These are phyloP conservation scores for Pythium grandisporangium DNA, from an alignment of 352 stramenopile genomes.

Conservation along the genomic window DNA sequence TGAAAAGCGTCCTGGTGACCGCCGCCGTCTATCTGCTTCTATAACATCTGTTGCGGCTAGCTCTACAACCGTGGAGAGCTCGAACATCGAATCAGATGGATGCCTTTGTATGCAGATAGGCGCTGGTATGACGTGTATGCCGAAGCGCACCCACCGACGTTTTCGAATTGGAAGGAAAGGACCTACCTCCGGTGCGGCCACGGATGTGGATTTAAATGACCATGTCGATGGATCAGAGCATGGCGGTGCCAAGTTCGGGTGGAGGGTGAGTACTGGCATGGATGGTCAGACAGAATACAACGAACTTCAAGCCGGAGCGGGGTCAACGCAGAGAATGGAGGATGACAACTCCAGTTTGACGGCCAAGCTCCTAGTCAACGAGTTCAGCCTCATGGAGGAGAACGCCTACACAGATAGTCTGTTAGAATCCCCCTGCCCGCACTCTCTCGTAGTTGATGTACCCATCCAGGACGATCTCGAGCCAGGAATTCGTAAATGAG, in stretches of 20 bases:
- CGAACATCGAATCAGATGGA: background rate
- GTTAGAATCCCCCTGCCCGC: too few species aligned
- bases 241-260: background rate
- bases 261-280: background rate
- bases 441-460: too few species aligned
- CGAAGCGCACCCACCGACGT: constrained; percentile 17
- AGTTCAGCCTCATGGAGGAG: constrained; percentile 10
- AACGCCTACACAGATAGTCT: too few species aligned
- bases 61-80: background rate
- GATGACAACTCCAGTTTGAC: too few species aligned
- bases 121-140: constrained; percentile 16
- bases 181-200: too few species aligned
- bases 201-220: too few species aligned
- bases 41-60: background rate
- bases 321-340: background rate
- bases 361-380: constrained; percentile 12
- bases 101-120: constrained; percentile 41
- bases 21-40: background rate
- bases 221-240: background rate
- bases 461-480: too few species aligned
- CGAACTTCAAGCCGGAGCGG: background rate
- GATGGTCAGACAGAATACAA: background rate
- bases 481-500: too few species aligned
- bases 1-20: too few species aligned
- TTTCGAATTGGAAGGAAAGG: constrained; percentile 47